Evolutionary conservation across 306 rosid genomes (phyloP).

Genomic region (Crotalaria pallida): DNA sequence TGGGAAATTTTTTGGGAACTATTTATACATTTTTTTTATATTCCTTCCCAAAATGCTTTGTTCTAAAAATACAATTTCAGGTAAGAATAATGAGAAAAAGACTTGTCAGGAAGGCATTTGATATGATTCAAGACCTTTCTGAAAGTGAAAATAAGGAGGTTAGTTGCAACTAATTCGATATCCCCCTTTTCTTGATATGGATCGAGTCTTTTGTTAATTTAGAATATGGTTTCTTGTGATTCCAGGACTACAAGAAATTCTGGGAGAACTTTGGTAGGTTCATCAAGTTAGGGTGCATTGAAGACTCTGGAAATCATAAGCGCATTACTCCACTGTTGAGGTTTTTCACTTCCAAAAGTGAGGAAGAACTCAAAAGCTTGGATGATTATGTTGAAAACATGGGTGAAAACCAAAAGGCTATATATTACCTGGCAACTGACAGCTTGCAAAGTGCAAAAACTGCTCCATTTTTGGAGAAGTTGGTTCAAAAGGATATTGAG

Average conservation of each 20-base stretch:
- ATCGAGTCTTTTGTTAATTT: constrained; percentile 13
- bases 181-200: not conserved
- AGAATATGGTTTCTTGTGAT: constrained; percentile 5
- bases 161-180: not conserved
- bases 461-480: constrained; percentile 94
- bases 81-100: constrained; percentile 98
- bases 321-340: constrained; percentile 89
- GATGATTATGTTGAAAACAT: constrained; percentile 92
- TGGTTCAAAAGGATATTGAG: constrained; percentile 92
- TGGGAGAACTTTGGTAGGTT: constrained; percentile 99
- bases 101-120: constrained; percentile 91
- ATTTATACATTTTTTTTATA: not conserved
- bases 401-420: constrained; percentile 92
- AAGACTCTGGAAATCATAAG: constrained; percentile 94
- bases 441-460: constrained; percentile 94
- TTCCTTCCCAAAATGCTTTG: not conserved
- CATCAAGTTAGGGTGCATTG: constrained; percentile 80
- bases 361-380: constrained; percentile 78
- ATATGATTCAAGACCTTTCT: constrained; percentile 94
- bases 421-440: constrained; percentile 92
- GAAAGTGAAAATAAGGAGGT: constrained; percentile 95
- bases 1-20: not conserved
- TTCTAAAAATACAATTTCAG: constrained; percentile 37
- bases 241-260: constrained; percentile 92
- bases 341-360: constrained; percentile 88